Conservation (phyloP, 1,284 basidiomycete species). For the Cutaneotrichosporon cyanovorans region DNA sequence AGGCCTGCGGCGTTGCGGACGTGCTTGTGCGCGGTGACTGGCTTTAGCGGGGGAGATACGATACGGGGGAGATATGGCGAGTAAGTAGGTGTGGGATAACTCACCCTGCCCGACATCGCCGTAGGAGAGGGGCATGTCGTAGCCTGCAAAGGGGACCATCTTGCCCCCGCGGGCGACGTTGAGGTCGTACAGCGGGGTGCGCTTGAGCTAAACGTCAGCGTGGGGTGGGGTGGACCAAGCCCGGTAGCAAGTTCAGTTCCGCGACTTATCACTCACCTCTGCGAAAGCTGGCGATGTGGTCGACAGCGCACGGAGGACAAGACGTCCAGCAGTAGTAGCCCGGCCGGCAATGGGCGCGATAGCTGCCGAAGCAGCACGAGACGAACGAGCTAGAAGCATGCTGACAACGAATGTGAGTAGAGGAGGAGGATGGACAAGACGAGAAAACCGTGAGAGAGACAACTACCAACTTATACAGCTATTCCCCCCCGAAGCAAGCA, state of each 20-base stretch:
- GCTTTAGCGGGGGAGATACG: background rate
- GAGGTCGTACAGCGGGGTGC: conserved; percentile 84
- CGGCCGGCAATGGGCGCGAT: conserved; percentile 9
- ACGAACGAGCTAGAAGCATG: too few species aligned
- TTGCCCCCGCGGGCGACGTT: conserved; percentile 79
- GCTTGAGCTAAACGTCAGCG: conserved; percentile 45
- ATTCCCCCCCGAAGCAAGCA: too few species aligned
- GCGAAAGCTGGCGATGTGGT: conserved; percentile 12
- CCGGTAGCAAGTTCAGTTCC: background rate
- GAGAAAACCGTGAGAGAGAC: too few species aligned
- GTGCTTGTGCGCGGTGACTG: conserved; percentile 86
- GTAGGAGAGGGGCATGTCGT: conserved; percentile 87
- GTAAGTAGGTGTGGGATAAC: conserved; percentile 19
- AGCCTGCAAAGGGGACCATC: conserved; percentile 96
- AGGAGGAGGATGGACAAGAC: too few species aligned
- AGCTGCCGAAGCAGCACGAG: background rate
- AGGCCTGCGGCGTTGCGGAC: conserved; percentile 76
- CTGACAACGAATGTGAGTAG: too few species aligned
- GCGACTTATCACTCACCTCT: background rate
- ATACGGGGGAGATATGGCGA: background rate
- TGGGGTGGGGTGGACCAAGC: background rate
- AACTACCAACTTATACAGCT: too few species aligned
- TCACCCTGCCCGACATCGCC: conserved; percentile 71
- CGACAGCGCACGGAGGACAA: conserved; percentile 18
- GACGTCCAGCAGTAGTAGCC: conserved; percentile 6